Percentiles rank a stretch among this genome's conserved stretches.
Evolutionary conservation across 306 rosid genomes (phyloP).

Genomic region (Quercus suber): DNA sequence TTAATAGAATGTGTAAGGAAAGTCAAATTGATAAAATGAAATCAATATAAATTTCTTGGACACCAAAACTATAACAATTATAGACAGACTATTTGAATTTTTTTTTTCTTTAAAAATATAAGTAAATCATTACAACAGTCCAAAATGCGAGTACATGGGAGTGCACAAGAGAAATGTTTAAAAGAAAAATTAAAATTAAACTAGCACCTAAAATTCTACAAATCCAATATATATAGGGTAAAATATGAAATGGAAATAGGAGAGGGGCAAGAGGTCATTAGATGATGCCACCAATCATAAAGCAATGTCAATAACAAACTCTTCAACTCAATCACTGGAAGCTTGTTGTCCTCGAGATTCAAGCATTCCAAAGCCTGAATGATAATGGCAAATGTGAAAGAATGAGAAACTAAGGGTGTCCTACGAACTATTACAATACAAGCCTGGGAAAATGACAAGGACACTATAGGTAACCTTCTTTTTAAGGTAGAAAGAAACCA

Average conservation of each 20-base stretch:
- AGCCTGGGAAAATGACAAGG: background rate
- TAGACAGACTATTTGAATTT: background rate
- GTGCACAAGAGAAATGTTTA: background rate
- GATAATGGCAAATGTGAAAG: background rate
- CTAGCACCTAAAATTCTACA: background rate
- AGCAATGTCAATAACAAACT: background rate
- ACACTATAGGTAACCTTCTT: background rate
- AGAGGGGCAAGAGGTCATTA: background rate
- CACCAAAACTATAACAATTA: background rate
- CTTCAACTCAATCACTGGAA: background rate
- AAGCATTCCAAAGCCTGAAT: background rate
- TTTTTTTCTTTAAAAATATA: background rate
- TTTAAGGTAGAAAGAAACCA: background rate
- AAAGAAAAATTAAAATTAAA: background rate
- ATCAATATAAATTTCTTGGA: background rate
- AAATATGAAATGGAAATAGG: background rate
- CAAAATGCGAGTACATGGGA: background rate
- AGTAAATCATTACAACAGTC: background rate
- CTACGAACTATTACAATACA: background rate
- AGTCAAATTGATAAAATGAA: background rate
- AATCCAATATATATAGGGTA: background rate
- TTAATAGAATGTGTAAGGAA: background rate
- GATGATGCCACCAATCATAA: background rate
- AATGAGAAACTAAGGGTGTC: background rate
- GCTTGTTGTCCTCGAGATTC: background rate